Conservation (phyloP, 2,329 filamentous ascomycete genomes). For the Aspergillus alliaceus region DNA sequence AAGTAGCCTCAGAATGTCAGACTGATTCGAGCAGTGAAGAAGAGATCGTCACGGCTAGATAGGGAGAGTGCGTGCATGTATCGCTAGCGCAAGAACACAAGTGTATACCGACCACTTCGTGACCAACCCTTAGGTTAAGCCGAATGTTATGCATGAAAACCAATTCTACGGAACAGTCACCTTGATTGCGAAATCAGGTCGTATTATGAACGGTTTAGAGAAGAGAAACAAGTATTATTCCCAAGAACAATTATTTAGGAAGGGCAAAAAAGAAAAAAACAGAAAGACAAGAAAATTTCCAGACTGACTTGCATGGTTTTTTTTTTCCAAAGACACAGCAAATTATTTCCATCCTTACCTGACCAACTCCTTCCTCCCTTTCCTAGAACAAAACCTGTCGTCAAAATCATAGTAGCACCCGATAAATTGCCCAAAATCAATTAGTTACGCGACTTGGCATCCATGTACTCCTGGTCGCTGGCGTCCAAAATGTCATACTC, state of each 20-base stretch:
- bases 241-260: no score
- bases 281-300: not conserved
- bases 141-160: no score
- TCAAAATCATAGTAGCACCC: not conserved
- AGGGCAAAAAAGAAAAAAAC: no score
- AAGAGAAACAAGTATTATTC: not conserved
- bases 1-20: not conserved
- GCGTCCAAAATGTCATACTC: constrained; percentile 97
- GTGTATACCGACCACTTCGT: no score
- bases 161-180: no score
- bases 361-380: not conserved
- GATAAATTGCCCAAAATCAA: not conserved
- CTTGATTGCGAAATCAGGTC: no score
- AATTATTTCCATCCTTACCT: not conserved
- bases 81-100: no score
- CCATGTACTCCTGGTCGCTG: constrained; percentile 79
- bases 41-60: not conserved
- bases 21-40: not conserved
- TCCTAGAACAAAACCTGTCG: not conserved
- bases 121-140: no score
- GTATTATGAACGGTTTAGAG: no score
- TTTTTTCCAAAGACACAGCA: not conserved
- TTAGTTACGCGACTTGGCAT: constrained; percentile 38
- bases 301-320: not conserved
- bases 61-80: no score